Conservation (phyloP, 345 rosid genomes). For the Brassica rapa region DNA sequence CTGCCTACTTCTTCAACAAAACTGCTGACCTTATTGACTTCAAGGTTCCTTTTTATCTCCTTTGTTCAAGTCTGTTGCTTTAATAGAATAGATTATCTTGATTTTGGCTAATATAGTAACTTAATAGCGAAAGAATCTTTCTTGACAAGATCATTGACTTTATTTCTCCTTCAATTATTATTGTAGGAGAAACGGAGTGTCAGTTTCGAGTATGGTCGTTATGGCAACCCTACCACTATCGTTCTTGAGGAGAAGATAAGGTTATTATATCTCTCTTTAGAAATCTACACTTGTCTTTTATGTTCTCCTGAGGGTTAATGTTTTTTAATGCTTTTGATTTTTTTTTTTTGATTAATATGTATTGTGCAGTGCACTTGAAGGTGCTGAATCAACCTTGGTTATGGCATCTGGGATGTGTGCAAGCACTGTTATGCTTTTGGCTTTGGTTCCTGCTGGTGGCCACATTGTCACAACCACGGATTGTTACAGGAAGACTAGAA, state of each 20-base stretch:
- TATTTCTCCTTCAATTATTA: background rate
- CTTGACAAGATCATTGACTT: constrained; percentile 19
- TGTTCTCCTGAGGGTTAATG: background rate
- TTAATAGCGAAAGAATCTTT: background rate
- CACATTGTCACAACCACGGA: constrained; percentile 93
- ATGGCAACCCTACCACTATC: constrained; percentile 94
- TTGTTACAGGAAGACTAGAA: constrained; percentile 93
- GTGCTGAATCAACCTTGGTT: constrained; percentile 91
- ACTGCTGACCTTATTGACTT: constrained; percentile 85
- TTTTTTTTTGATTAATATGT: constrained; percentile 15
- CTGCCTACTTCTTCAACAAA: constrained; percentile 91
- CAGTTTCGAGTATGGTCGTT: constrained; percentile 96
- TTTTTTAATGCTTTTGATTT: background rate
- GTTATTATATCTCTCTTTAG: constrained; percentile 40
- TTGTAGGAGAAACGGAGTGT: constrained; percentile 74
- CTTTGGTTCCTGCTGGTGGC: constrained; percentile 97
- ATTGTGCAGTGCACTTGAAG: constrained; percentile 81
- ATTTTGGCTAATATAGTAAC: too few relatives aligned
- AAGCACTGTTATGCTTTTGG: constrained; percentile 83
- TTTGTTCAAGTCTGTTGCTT: too few relatives aligned
- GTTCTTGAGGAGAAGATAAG: constrained; percentile 88
- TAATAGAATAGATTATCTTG: background rate
- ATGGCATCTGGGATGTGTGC: constrained; percentile 99
- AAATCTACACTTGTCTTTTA: background rate
- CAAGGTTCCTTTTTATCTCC: constrained; percentile 53